A percentile compares a stretch with the other conserved stretches of the same genome.
Conservation (phyloP, 139 green algal genomes). For the Micractinium conductrix region DNA sequence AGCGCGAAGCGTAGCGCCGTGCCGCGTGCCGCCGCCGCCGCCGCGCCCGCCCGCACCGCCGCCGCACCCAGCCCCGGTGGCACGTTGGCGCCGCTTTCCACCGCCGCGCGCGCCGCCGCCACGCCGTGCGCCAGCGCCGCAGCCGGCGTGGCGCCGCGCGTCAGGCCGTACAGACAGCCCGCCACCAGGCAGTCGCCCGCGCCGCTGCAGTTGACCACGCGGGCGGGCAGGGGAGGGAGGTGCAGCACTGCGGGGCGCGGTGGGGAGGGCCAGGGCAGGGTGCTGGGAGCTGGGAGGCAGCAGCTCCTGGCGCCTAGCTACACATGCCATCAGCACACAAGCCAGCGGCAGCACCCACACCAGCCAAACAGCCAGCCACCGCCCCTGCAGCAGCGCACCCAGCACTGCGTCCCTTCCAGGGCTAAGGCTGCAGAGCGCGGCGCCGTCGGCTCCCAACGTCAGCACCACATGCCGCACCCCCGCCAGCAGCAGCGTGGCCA, state of each 20-base stretch:
- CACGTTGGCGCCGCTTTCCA: slow-evolving; percentile 30
- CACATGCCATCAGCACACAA: neutral
- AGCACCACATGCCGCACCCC: slow-evolving; percentile 61
- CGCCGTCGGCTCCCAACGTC: slow-evolving; percentile 61
- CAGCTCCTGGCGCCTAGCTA: neutral
- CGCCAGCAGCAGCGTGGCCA: slow-evolving; percentile 30
- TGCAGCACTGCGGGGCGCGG: neutral
- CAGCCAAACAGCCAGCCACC: neutral
- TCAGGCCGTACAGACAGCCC: slow-evolving; percentile 51
- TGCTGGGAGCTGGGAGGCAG: too few species aligned
- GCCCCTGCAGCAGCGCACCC: neutral
- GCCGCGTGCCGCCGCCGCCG: neutral
- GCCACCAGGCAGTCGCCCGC: slow-evolving; percentile 68
- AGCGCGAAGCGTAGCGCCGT: too few species aligned
- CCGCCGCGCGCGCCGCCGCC: slow-evolving; percentile 9
- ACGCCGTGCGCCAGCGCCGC: slow-evolving; percentile 9
- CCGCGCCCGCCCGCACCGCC: neutral
- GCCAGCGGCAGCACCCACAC: neutral
- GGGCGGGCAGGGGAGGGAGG: slow-evolving; percentile 49
- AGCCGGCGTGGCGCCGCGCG: slow-evolving; percentile 6
- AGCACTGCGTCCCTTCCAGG: neutral
- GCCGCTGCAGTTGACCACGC: slow-evolving; percentile 65
- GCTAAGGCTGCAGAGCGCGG: slow-evolving; percentile 52
- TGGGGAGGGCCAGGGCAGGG: neutral
- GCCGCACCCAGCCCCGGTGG: neutral